Percentiles rank a stretch among this genome's conserved stretches.
Conservation (phyloP, 164 flowering plant species). For the Sextonia rubra region DNA sequence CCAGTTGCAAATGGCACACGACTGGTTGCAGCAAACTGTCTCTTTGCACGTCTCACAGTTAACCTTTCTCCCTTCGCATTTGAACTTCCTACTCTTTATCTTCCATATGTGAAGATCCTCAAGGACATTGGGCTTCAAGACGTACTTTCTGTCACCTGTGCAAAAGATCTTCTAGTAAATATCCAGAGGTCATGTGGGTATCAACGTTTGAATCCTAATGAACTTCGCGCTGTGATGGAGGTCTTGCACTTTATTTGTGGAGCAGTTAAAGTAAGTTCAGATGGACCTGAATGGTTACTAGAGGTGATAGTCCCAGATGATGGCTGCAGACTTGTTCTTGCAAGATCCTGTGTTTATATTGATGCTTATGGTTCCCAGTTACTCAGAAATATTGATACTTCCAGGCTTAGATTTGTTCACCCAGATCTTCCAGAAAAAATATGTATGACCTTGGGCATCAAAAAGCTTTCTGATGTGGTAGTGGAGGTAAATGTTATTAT, state of each 20-base stretch:
- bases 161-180: slow-evolving; percentile 66
- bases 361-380: slow-evolving; percentile 78
- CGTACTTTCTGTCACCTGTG: slow-evolving; percentile 56
- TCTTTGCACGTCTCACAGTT: slow-evolving; percentile 67
- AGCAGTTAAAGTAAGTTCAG: slow-evolving; percentile 27
- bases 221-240: slow-evolving; percentile 90
- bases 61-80: slow-evolving; percentile 96
- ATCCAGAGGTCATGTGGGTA: slow-evolving; percentile 88
- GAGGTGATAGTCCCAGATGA: slow-evolving; percentile 89
- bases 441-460: slow-evolving; percentile 57
- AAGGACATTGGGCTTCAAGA: slow-evolving; percentile 90
- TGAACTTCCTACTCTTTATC: slow-evolving; percentile 81
- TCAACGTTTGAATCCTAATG: slow-evolving; percentile 91
- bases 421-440: slow-evolving; percentile 71
- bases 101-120: slow-evolving; percentile 79
- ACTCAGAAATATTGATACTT: slow-evolving; percentile 65
- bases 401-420: slow-evolving; percentile 81
- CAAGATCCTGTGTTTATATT: slow-evolving; percentile 74
- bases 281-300: slow-evolving; percentile 34
- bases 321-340: slow-evolving; percentile 91
- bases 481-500: slow-evolving; percentile 56
- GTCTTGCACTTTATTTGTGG: slow-evolving; percentile 60
- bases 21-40: slow-evolving; percentile 65
- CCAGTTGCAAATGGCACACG: slow-evolving; percentile 99
- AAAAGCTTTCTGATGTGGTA: slow-evolving; percentile 78